phyloP scores from a whole-genome alignment of 805 yeast genomes.

The Jamesozyma spencerorum region DNA sequence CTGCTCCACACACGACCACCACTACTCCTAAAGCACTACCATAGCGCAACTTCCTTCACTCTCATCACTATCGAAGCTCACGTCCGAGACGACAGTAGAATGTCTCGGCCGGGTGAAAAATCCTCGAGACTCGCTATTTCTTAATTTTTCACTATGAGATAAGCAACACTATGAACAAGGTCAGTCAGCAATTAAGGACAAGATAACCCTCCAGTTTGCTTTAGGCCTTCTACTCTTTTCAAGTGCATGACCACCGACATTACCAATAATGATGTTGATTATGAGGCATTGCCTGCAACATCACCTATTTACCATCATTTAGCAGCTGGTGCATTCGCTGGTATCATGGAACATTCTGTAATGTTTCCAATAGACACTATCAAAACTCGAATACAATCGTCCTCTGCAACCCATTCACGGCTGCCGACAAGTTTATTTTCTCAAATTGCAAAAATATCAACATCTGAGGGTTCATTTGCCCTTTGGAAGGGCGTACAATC shows the following conservation, averaged over 20 bases:
- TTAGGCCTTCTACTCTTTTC: too few species aligned
- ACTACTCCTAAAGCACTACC: too few species aligned
- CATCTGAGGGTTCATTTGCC: conserved; percentile 81
- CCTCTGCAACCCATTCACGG: conserved; percentile 21
- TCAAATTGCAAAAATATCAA: conserved; percentile 66
- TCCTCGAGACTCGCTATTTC: too few species aligned
- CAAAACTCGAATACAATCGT: conserved; percentile 83
- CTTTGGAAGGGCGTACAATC: conserved; percentile 93
- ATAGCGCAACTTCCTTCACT: too few species aligned
- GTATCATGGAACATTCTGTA: conserved; percentile 96
- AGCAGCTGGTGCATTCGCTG: conserved; percentile 98
- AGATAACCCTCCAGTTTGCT: too few species aligned
- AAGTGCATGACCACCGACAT: background rate
- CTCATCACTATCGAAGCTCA: too few species aligned
- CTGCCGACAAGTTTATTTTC: conserved; percentile 37
- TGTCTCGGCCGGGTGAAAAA: too few species aligned
- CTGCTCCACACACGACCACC: too few species aligned
- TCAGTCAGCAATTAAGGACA: too few species aligned
- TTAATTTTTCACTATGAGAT: too few species aligned
- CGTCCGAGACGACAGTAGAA: too few species aligned
- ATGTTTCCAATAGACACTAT: conserved; percentile 96
- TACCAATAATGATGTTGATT: conserved; percentile 49
- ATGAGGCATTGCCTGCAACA: conserved; percentile 82
- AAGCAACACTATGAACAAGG: too few species aligned
- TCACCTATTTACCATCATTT: conserved; percentile 79